These are phyloP conservation scores for Chalara sp. DNA, from an alignment of 2,329 filamentous ascomycete species.

Conservation along the genomic window DNA sequence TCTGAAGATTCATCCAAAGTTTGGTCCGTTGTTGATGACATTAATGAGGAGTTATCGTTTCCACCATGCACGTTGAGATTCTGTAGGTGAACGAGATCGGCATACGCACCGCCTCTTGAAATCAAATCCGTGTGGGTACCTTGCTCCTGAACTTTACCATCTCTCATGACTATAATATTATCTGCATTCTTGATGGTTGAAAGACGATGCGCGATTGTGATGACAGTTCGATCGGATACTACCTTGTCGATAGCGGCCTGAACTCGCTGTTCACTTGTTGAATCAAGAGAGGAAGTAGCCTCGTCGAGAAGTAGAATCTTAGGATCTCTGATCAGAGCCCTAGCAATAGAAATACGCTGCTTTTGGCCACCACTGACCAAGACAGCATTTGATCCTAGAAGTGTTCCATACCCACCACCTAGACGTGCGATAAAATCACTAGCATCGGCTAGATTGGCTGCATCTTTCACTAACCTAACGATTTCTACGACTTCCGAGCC, in stretches of 20 bases:
- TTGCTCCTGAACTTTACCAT: conserved; percentile 31
- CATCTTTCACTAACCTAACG: conserved; percentile 20
- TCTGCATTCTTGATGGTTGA: conserved; percentile 33
- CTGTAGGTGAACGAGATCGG: conserved; percentile 15
- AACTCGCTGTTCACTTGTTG: conserved; percentile 48
- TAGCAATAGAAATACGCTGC: conserved; percentile 52
- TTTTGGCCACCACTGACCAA: conserved; percentile 49
- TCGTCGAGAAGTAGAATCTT: conserved; percentile 54
- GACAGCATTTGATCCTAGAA: conserved; percentile 47
- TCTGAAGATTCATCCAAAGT: neutral
- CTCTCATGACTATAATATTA: conserved; percentile 33
- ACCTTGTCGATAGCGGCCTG: conserved; percentile 32
- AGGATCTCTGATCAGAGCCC: conserved; percentile 50
- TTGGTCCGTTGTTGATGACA: conserved; percentile 2
- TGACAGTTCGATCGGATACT: conserved; percentile 28
- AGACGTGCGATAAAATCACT: conserved; percentile 46
- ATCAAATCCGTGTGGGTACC: conserved; percentile 30
- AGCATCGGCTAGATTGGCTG: conserved; percentile 53
- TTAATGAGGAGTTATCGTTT: neutral
- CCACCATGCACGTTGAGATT: conserved; percentile 3
- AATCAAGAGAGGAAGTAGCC: conserved; percentile 54
- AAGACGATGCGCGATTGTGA: conserved; percentile 36
- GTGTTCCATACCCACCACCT: conserved; percentile 41
- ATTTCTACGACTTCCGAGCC: conserved; percentile 14
- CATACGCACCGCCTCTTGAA: conserved; percentile 43